Conservation (phyloP, 1,284 basidiomycete species). For the Rhodofomes roseus region DNA sequence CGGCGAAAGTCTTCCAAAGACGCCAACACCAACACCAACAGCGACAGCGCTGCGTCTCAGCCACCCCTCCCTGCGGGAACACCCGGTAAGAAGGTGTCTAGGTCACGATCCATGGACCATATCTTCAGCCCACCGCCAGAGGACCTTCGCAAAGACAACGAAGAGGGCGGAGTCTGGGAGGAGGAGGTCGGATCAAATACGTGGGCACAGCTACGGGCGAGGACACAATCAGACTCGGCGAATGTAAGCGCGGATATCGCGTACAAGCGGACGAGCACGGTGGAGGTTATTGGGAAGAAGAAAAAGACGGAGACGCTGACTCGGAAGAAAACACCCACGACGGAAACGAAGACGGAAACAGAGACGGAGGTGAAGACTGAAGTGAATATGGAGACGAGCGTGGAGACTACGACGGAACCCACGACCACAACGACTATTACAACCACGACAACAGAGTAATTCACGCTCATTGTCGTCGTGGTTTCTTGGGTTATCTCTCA, state of each 20-base stretch:
- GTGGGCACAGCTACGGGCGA: constrained; percentile 14
- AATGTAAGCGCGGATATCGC: neutral
- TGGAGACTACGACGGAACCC: neutral
- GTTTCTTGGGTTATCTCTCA: neutral
- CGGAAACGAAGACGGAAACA: neutral
- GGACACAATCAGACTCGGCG: neutral
- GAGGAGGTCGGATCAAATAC: constrained; percentile 15
- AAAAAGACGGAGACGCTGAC: neutral
- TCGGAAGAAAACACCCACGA: neutral
- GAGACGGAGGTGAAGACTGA: neutral
- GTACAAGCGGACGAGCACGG: constrained; percentile 8
- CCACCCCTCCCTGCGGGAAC: neutral
- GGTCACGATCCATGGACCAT: neutral
- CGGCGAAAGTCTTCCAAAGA: constrained; percentile 22
- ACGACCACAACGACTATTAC: neutral
- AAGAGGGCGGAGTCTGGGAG: constrained; percentile 19
- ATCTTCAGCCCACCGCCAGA: neutral
- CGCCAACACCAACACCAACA: neutral
- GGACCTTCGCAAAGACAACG: neutral
- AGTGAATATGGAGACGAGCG: neutral
- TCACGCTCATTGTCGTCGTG: neutral
- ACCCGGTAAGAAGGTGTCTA: neutral
- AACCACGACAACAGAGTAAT: neutral
- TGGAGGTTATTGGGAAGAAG: constrained; percentile 6
- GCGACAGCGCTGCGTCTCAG: neutral